Percentiles rank a stretch among this genome's conserved stretches.
Conservation (phyloP, 2,329 filamentous ascomycete genomes). For the Xylaria sp. region DNA sequence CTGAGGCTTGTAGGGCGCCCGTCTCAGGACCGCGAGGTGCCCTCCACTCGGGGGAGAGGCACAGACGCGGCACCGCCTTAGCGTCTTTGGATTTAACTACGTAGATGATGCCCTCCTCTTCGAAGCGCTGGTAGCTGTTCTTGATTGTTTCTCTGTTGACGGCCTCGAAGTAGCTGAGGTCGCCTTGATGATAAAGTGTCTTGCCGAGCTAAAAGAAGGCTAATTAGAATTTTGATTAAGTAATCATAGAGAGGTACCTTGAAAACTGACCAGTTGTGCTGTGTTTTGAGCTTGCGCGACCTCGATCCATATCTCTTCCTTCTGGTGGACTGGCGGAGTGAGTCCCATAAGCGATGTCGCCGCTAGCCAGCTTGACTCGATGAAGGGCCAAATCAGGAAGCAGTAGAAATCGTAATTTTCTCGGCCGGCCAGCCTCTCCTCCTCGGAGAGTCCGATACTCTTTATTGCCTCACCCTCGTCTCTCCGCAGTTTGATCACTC, state of each 20-base stretch:
- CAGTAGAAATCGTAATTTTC: slow-evolving; percentile 99
- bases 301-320: slow-evolving; percentile 79
- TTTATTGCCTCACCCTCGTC: slow-evolving; percentile 61
- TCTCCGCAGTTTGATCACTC: slow-evolving; percentile 72
- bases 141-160: slow-evolving; percentile 98
- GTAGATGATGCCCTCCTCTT: slow-evolving; percentile 87
- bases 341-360: slow-evolving; percentile 87
- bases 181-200: slow-evolving; percentile 95
- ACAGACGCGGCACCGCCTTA: slow-evolving; percentile 66
- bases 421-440: slow-evolving; percentile 77
- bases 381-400: slow-evolving; percentile 98
- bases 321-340: slow-evolving; percentile 67
- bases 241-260: background rate
- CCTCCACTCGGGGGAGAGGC: slow-evolving; percentile 76
- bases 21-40: slow-evolving; percentile 68
- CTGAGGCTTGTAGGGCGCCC: slow-evolving; percentile 68
- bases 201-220: slow-evolving; percentile 73
- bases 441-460: slow-evolving; percentile 74
- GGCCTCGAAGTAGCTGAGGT: slow-evolving; percentile 95
- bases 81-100: slow-evolving; percentile 71
- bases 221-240: slow-evolving; percentile 26
- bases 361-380: slow-evolving; percentile 92
- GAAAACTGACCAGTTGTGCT: slow-evolving; percentile 72
- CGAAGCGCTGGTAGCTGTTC: slow-evolving; percentile 86
- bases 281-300: slow-evolving; percentile 77